Evolutionary conservation across 345 rosid species (phyloP), one percentile per base, ranked within the genome.

Genomic region (Citrus trifoliata): DNA sequence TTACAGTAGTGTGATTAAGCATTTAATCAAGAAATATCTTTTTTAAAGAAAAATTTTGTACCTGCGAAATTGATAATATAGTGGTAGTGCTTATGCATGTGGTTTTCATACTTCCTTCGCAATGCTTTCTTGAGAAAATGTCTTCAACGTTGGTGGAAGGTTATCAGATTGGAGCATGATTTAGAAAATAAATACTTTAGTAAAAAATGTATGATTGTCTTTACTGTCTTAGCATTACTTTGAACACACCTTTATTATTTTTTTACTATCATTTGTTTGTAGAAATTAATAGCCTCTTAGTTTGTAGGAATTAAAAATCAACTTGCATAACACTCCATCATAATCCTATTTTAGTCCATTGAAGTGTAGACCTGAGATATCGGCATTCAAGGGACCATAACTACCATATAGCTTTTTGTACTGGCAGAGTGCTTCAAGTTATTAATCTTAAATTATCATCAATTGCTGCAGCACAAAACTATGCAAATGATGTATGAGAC

Each of bases 401-500:
- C 28, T 51, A 24, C 60, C 40, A 19, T 42, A 33, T 67, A 16
- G 38, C 35, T 65, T 68, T 37, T 10, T 80, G 67, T 55, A 61
- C 28, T 24, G 74, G 70, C 74, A n/a, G 35, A 32, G 30, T 61
- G 69, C 32, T 16, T 40, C 62, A 48, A 68, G 60, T 25, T 37
- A 67, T 35, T 73, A 85, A 81, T 69, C 30, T 59, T 61, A 18
- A 51, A 67, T 28, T 25, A 38, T 60, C 75, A 5, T 58, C 13
- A 8, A 37, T 62, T 78, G 53, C 73, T 89, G 90, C 90, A 95
- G 98, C 83, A 93, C 82, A 94, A 95, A 88, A 95, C 99, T 1
- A 95, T 92, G 98, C 94, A 92, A 84, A 95, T 93, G 98, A 95
- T 95, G 99, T 95, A 95, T 63, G 97, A 87, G 85, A 95, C 97